Evolutionary conservation across 352 stramenopile genomes (phyloP).

Genomic region (Phytopythium helicoides): DNA sequence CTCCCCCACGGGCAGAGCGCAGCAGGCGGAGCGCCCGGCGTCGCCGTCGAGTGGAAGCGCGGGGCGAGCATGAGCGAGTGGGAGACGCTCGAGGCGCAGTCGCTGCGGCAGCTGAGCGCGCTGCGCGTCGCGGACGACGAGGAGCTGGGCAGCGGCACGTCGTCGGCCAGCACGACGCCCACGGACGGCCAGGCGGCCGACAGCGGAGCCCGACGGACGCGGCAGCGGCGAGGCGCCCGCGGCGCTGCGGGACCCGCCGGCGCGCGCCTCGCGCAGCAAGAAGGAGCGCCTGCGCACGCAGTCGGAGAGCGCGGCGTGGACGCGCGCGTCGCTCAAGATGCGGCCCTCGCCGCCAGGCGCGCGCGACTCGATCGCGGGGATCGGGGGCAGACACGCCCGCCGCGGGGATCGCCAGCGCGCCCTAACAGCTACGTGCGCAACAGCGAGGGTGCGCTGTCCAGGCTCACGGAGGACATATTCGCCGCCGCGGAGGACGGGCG

Average conservation of each 20-base stretch:
- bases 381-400: conserved; percentile 11
- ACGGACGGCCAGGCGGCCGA: conserved; percentile 18
- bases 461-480: conserved; percentile 44
- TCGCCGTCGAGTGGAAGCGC: no score
- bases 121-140: conserved; percentile 17
- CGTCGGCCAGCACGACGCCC: conserved; percentile 35
- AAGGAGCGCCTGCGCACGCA: conserved; percentile 75
- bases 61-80: conserved; percentile 17
- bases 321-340: conserved; percentile 68
- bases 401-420: conserved; percentile 10
- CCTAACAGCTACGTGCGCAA: conserved; percentile 31
- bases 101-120: conserved; percentile 4
- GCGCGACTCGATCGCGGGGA: conserved; percentile 19
- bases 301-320: conserved; percentile 73
- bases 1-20: conserved; percentile 6
- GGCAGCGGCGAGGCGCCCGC: conserved; percentile 17
- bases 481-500: conserved; percentile 38
- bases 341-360: conserved; percentile 21
- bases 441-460: conserved; percentile 51
- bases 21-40: no score
- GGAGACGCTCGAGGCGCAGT: conserved; percentile 18
- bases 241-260: conserved; percentile 5
- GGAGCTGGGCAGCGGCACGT: conserved; percentile 26
- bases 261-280: conserved; percentile 9
- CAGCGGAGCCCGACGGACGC: conserved; percentile 9